These are phyloP conservation scores for Fusarium lyarnte DNA, from an alignment of 2,329 filamentous ascomycete species.

Conservation along the genomic window DNA sequence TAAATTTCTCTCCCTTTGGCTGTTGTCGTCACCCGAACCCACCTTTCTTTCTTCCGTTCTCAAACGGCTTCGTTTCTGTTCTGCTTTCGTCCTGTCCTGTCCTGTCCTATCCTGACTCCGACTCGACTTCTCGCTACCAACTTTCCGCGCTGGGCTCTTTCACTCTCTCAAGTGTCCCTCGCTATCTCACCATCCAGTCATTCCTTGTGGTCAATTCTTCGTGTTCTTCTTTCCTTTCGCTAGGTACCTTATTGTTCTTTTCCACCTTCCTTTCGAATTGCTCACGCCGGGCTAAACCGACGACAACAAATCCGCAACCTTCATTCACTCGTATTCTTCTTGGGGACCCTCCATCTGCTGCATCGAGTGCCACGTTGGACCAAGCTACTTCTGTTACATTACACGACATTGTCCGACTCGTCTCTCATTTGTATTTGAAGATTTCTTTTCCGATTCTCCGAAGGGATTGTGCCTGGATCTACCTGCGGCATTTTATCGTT, in stretches of 20 bases:
- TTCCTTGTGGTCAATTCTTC: conserved; percentile 22
- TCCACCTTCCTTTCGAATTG: background rate
- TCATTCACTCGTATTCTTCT: conserved; percentile 36
- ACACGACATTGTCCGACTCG: conserved; percentile 20
- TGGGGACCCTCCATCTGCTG: conserved; percentile 31
- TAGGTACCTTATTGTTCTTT: background rate
- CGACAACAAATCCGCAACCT: conserved; percentile 3
- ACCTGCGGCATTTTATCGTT: conserved; percentile 20
- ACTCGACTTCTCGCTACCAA: conserved; percentile 18
- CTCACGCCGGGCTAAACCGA: conserved; percentile 6
- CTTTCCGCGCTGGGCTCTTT: conserved; percentile 26
- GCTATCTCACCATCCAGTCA: conserved; percentile 17
- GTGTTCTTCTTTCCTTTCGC: conserved; percentile 12
- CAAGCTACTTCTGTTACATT: conserved; percentile 23
- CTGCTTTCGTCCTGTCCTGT: conserved; percentile 14
- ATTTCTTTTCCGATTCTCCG: conserved; percentile 5
- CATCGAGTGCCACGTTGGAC: conserved; percentile 37
- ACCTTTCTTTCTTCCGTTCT: conserved; percentile 25
- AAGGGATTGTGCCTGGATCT: background rate
- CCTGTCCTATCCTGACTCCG: background rate
- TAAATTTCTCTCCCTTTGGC: conserved; percentile 21
- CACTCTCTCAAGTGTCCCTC: conserved; percentile 35
- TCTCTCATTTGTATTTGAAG: conserved; percentile 26
- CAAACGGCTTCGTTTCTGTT: conserved; percentile 28
- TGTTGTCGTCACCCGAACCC: conserved; percentile 25